Evolutionary conservation across 2,329 filamentous ascomycete species (phyloP).

Genomic region (Blastomyces emzantsi): DNA sequence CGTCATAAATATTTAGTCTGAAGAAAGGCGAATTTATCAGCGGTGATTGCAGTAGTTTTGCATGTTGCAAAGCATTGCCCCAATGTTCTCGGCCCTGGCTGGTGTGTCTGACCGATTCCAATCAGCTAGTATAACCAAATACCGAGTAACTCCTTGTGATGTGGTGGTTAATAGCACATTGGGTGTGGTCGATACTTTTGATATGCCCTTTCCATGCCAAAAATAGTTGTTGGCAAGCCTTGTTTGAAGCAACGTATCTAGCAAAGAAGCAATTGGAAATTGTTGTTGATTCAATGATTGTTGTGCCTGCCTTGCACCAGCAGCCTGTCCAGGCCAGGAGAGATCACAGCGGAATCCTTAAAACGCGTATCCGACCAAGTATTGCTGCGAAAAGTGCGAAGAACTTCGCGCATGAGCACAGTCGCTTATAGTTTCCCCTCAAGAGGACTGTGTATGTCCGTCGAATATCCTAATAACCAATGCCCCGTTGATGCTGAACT

Average conservation of each 20-base stretch:
- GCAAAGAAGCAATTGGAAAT: not conserved
- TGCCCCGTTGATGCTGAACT: not conserved
- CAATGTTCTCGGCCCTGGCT: not conserved
- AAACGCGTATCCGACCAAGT: not conserved
- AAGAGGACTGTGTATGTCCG: not conserved
- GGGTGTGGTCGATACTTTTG: not conserved
- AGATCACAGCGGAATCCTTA: too few species aligned
- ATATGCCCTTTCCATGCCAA: not conserved
- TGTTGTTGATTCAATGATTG: not conserved
- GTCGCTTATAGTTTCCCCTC: not conserved
- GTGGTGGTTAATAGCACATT: not conserved
- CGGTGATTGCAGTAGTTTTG: not conserved
- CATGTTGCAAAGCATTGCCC: not conserved
- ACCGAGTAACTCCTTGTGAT: not conserved
- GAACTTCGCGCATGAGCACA: not conserved
- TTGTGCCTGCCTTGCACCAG: not conserved
- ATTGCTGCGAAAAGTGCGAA: not conserved
- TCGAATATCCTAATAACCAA: not conserved
- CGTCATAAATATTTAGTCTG: not conserved
- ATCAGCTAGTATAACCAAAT: not conserved
- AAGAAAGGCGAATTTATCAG: not conserved
- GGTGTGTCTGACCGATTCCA: not conserved
- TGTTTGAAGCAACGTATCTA: not conserved
- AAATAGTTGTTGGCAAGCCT: too few species aligned
- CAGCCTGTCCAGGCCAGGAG: not conserved